Evolutionary conservation across 2,329 filamentous ascomycete species (phyloP).

Genomic region (Trichoderma gracile): DNA sequence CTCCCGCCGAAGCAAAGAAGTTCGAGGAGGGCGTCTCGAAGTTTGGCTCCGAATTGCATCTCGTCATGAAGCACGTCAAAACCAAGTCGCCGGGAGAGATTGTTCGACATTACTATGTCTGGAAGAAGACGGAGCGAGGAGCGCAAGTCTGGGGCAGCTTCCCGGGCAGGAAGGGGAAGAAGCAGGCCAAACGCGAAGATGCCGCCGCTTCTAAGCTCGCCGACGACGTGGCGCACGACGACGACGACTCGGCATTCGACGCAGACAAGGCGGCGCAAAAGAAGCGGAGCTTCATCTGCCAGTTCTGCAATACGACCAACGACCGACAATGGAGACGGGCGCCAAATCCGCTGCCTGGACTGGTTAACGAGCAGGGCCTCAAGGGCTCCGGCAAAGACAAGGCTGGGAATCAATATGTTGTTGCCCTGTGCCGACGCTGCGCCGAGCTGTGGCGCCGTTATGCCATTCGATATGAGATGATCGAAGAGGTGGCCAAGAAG

Average conservation of each 20-base stretch:
- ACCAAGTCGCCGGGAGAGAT: constrained; percentile 76
- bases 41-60: constrained; percentile 85
- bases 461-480: constrained; percentile 91
- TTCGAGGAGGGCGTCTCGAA: constrained; percentile 91
- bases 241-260: constrained; percentile 96
- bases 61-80: constrained; percentile 82
- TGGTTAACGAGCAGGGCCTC: constrained; percentile 63
- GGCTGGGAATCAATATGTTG: constrained; percentile 63
- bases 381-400: constrained; percentile 71
- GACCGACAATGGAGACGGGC: constrained; percentile 92
- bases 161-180: constrained; percentile 84
- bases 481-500: constrained; percentile 89
- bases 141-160: constrained; percentile 88
- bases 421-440: constrained; percentile 86
- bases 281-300: constrained; percentile 87
- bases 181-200: constrained; percentile 74
- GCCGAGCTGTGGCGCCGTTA: constrained; percentile 95
- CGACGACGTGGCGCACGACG: constrained; percentile 88
- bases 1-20: constrained; percentile 75
- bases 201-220: constrained; percentile 73
- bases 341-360: constrained; percentile 69
- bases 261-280: constrained; percentile 75
- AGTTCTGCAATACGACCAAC: constrained; percentile 79
- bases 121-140: constrained; percentile 91
- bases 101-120: constrained; percentile 93